Evolutionary conservation across 1,139 yeast genomes (phyloP).

Genomic region (Geotrichum aggregatum): DNA sequence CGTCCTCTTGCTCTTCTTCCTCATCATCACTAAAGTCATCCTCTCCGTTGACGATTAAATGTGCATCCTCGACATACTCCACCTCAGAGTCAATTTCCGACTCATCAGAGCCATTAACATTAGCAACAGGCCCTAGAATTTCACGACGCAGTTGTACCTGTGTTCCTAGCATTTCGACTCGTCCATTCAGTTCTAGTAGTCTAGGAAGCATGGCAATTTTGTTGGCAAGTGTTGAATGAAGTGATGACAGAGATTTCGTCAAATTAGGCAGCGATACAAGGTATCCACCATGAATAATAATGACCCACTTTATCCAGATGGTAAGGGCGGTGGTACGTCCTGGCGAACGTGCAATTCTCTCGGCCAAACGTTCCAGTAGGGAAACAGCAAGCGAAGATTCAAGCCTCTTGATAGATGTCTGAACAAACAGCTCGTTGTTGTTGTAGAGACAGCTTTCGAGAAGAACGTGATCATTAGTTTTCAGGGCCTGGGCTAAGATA

Average conservation of each 20-base stretch:
- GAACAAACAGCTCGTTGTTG: slow-evolving; percentile 68
- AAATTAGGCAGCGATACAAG: slow-evolving; percentile 67
- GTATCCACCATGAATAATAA: slow-evolving; percentile 86
- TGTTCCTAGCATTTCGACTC: slow-evolving; percentile 65
- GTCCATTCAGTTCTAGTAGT: slow-evolving; percentile 76
- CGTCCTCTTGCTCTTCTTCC: slow-evolving; percentile 49
- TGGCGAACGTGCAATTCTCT: slow-evolving; percentile 73
- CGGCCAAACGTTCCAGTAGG: slow-evolving; percentile 74
- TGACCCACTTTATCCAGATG: slow-evolving; percentile 90
- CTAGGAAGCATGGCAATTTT: slow-evolving; percentile 76
- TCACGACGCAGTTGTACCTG: slow-evolving; percentile 67
- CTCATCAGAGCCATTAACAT: slow-evolving; percentile 43
- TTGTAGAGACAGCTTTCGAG: slow-evolving; percentile 67
- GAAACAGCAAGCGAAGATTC: slow-evolving; percentile 68
- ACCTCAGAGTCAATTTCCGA: slow-evolving; percentile 42
- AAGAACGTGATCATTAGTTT: slow-evolving; percentile 40
- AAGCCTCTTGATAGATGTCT: slow-evolving; percentile 63
- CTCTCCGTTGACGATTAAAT: slow-evolving; percentile 44
- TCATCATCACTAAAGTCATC: slow-evolving; percentile 42
- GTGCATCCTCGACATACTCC: slow-evolving; percentile 51
- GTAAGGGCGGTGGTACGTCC: slow-evolving; percentile 71
- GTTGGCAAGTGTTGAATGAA: slow-evolving; percentile 71
- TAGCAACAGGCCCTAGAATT: slow-evolving; percentile 41
- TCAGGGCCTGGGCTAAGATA: slow-evolving; percentile 42
- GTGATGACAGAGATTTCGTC: slow-evolving; percentile 61